Conservation (phyloP, 495 filamentous ascomycete genomes). For the Penicillium maclennaniae region DNA sequence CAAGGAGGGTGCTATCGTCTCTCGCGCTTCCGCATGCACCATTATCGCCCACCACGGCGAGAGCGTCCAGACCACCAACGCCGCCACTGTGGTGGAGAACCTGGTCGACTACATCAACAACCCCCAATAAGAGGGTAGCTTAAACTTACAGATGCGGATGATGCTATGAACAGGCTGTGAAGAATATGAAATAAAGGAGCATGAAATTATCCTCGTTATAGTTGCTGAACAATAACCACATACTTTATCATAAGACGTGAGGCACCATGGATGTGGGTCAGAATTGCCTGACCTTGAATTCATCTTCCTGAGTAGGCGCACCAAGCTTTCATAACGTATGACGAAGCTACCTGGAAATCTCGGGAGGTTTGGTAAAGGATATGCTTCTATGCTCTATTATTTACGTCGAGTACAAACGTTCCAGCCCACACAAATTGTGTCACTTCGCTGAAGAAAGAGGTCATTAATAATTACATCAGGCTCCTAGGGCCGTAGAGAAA, state of each 20-base stretch:
- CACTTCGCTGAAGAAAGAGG: conserved; percentile 3
- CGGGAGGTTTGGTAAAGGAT: neutral
- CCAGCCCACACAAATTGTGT: neutral
- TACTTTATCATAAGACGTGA: neutral
- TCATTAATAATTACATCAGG: conserved; percentile 28
- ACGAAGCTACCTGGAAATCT: neutral
- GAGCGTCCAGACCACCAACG: conserved; percentile 50
- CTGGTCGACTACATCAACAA: conserved; percentile 46
- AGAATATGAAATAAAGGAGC: conserved; percentile 28
- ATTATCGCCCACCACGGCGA: conserved; percentile 84
- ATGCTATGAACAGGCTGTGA: conserved; percentile 21
- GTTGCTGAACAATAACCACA: neutral
- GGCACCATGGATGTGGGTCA: too few species aligned
- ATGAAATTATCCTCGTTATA: conserved; percentile 8
- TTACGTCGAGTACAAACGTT: conserved; percentile 9
- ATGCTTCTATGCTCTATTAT: conserved; percentile 17
- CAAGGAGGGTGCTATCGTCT: conserved; percentile 72
- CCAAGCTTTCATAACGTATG: too few species aligned
- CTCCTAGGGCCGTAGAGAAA: conserved; percentile 3
- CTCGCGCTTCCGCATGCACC: conserved; percentile 80
- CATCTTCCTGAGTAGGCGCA: neutral
- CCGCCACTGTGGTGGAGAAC: conserved; percentile 38
- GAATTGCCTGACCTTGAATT: neutral
- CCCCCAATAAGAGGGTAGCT: conserved; percentile 21
- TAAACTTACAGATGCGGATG: conserved; percentile 6